Conservation (phyloP, 2,329 filamentous ascomycete species). For the Kalmusia sp. region DNA sequence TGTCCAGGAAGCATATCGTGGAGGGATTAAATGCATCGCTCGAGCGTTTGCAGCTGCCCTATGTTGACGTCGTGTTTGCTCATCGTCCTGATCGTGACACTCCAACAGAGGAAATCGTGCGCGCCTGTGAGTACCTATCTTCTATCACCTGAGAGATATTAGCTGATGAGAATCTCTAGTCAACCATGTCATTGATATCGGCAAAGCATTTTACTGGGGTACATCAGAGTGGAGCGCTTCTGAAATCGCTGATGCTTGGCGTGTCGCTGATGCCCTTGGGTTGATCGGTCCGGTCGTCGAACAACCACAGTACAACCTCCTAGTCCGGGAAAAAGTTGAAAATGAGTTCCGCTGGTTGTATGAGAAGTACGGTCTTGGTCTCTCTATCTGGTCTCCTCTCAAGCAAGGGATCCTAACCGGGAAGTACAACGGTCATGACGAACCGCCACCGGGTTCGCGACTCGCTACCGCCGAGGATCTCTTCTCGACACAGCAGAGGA, state of each 20-base stretch:
- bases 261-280: conserved; percentile 68
- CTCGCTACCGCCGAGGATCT: conserved; percentile 64
- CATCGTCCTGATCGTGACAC: conserved; percentile 57
- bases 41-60: conserved; percentile 65
- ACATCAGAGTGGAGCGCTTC: conserved; percentile 66
- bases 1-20: conserved; percentile 59
- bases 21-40: conserved; percentile 65
- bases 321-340: conserved; percentile 67
- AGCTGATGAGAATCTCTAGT: conserved; percentile 63
- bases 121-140: no score
- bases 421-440: conserved; percentile 71
- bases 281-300: conserved; percentile 63
- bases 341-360: conserved; percentile 66
- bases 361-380: conserved; percentile 64
- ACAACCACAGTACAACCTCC: conserved; percentile 67
- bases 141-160: conserved; percentile 61
- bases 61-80: conserved; percentile 70
- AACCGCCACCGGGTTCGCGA: conserved; percentile 66
- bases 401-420: conserved; percentile 65
- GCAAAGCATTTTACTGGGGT: conserved; percentile 61
- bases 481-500: conserved; percentile 63
- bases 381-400: conserved; percentile 64
- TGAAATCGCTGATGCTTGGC: conserved; percentile 66
- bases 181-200: conserved; percentile 60
- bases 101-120: no score